These are phyloP conservation scores for Camellia sinensis DNA, from an alignment of 148 eudicot species.

Conservation along the genomic window DNA sequence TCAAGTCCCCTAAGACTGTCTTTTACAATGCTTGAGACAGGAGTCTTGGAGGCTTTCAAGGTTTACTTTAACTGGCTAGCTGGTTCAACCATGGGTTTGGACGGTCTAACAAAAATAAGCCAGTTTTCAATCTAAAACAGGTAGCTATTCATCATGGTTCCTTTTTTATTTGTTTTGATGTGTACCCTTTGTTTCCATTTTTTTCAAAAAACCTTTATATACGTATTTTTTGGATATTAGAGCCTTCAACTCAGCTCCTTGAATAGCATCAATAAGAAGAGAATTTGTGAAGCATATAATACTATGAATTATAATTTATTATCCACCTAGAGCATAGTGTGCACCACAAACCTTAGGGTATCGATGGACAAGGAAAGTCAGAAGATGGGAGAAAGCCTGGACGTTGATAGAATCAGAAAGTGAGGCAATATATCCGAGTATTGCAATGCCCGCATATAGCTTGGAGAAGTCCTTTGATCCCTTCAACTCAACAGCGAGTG, in stretches of 20 bases:
- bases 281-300: not conserved
- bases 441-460: conserved; percentile 83
- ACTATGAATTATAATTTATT: not conserved
- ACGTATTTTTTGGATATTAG: not conserved
- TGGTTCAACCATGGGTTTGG: no score
- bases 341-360: conserved; percentile 82
- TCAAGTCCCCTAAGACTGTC: no score
- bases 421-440: conserved; percentile 88
- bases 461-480: conserved; percentile 86
- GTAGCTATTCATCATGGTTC: no score
- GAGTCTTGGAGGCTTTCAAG: no score
- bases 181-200: not conserved
- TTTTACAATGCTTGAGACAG: no score
- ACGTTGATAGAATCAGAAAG: conserved; percentile 53
- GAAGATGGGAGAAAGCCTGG: conserved; percentile 71
- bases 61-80: no score
- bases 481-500: conserved; percentile 66
- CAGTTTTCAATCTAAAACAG: no score
- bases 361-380: conserved; percentile 79
- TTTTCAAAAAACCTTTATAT: not conserved
- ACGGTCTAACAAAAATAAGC: no score
- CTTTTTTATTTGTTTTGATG: not conserved
- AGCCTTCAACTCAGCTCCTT: not conserved
- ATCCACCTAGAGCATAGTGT: not conserved
- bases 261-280: not conserved